Evolutionary conservation across 2,329 filamentous ascomycete genomes (phyloP).

Genomic region (Claviceps sp.): DNA sequence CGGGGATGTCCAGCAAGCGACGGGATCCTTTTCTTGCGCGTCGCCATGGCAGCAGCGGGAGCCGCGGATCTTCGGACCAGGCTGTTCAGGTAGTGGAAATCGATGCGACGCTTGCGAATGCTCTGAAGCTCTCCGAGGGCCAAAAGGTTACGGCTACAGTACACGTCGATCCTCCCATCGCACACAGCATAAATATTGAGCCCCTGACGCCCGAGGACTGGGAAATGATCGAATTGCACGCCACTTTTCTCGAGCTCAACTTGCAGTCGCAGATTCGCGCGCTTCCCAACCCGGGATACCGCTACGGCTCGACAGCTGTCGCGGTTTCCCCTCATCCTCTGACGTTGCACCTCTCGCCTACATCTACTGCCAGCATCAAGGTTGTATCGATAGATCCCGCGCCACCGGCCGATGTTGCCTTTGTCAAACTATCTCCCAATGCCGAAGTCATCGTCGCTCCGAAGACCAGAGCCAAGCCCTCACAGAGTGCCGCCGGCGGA

Average conservation of each 20-base stretch:
- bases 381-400: slow-evolving; percentile 72
- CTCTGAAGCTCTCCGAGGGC: slow-evolving; percentile 66
- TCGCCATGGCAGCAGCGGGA: slow-evolving; percentile 55
- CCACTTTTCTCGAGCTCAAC: slow-evolving; percentile 88
- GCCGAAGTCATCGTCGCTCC: slow-evolving; percentile 96
- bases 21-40: slow-evolving; percentile 59
- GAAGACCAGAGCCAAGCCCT: slow-evolving; percentile 64
- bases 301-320: slow-evolving; percentile 33
- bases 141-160: slow-evolving; percentile 61
- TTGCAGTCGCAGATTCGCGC: slow-evolving; percentile 86
- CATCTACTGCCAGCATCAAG: slow-evolving; percentile 84
- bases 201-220: slow-evolving; percentile 90
- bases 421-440: slow-evolving; percentile 85
- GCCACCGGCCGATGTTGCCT: slow-evolving; percentile 53
- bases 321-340: slow-evolving; percentile 57
- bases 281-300: slow-evolving; percentile 69
- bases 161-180: slow-evolving; percentile 80
- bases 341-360: slow-evolving; percentile 86
- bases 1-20: slow-evolving; percentile 90
- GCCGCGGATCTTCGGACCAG: slow-evolving; percentile 53
- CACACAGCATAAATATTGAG: slow-evolving; percentile 93
- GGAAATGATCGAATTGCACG: slow-evolving; percentile 98
- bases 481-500: slow-evolving; percentile 24
- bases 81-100: slow-evolving; percentile 71
- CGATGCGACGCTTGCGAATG: slow-evolving; percentile 68